Conservation (phyloP, 2,329 filamentous ascomycete genomes). For the Penicillium sp. region DNA sequence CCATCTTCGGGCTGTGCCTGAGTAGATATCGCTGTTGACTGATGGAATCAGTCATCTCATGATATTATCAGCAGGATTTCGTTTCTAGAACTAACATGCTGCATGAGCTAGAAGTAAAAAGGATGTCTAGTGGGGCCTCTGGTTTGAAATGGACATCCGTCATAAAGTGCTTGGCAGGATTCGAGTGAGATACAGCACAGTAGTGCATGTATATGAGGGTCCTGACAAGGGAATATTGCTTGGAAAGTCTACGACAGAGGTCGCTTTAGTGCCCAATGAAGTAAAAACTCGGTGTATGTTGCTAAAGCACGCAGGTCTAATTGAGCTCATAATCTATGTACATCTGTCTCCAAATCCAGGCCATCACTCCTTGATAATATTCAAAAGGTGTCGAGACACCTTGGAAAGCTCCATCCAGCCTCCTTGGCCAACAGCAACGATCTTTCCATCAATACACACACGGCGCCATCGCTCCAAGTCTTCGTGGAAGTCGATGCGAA, state of each 20-base stretch:
- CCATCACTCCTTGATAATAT: slow-evolving; percentile 13
- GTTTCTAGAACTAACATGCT: not conserved
- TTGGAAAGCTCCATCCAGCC: slow-evolving; percentile 69
- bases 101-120: not conserved
- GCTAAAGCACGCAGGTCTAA: not conserved
- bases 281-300: too few species aligned
- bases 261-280: too few species aligned
- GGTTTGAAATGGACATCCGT: not conserved
- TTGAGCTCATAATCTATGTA: not conserved
- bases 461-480: slow-evolving; percentile 69
- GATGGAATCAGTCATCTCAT: not conserved
- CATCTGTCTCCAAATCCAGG: not conserved
- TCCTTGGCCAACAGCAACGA: slow-evolving; percentile 69
- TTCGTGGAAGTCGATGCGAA: slow-evolving; percentile 69
- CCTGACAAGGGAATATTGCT: too few species aligned
- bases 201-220: too few species aligned
- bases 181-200: too few species aligned
- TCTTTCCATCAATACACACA: slow-evolving; percentile 89
- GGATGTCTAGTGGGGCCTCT: not conserved
- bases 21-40: not conserved
- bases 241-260: too few species aligned
- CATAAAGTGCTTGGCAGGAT: not conserved
- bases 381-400: slow-evolving; percentile 27
- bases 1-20: not conserved
- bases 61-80: not conserved